These are phyloP conservation scores for Globisporangium iwayamae DNA, from an alignment of 352 stramenopile genomes.

Conservation along the genomic window DNA sequence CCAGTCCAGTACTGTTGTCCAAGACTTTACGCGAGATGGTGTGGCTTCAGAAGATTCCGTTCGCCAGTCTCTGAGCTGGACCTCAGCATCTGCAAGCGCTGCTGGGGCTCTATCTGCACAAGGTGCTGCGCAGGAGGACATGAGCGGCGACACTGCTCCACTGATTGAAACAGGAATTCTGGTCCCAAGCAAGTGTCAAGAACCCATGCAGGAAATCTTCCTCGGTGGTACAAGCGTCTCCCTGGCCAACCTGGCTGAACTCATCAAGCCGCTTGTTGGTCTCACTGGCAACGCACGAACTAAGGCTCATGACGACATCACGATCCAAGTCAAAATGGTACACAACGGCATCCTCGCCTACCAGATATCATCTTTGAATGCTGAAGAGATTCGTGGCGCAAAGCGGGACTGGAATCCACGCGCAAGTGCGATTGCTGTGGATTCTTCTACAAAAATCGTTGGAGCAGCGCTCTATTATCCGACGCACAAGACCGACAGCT, in stretches of 20 bases:
- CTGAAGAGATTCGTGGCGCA: background rate
- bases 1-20: background rate
- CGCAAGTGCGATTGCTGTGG: conserved; percentile 21
- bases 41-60: background rate
- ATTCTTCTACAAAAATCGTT: conserved; percentile 4
- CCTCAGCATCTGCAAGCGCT: background rate
- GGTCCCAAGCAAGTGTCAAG: conserved; percentile 23
- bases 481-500: background rate
- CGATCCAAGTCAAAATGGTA: conserved; percentile 17
- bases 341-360: conserved; percentile 22
- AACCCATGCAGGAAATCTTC: conserved; percentile 35
- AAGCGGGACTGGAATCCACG: conserved; percentile 26
- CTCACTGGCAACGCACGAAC: background rate
- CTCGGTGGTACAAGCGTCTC: conserved; percentile 13
- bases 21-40: background rate
- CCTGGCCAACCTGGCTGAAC: background rate
- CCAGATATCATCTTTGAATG: conserved; percentile 1
- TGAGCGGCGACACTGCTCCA: background rate
- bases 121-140: background rate
- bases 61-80: background rate
- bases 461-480: conserved; percentile 26
- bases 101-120: background rate
- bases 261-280: conserved; percentile 13
- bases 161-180: conserved; percentile 23
- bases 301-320: background rate